Conservation (phyloP, 2,329 filamentous ascomycete species). For the Fusarium nanum region DNA sequence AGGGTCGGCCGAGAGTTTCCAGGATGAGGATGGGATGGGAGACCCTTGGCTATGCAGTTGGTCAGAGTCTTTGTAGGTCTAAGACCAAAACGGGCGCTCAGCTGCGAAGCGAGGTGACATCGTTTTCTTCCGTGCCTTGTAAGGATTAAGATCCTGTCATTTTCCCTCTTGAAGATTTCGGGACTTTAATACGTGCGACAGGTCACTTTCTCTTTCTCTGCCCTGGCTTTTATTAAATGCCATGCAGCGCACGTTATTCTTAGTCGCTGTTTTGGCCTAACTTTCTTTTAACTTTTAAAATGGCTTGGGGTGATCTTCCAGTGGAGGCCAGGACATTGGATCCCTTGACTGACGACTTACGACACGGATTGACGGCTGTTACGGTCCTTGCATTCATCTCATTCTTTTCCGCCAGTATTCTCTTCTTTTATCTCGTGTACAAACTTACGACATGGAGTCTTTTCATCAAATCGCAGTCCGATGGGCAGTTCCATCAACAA, state of each 20-base stretch:
- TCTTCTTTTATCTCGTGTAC: slow-evolving; percentile 50
- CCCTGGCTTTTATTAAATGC: neutral
- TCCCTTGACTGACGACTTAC: slow-evolving; percentile 38
- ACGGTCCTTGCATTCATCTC: slow-evolving; percentile 48
- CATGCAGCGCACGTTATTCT: neutral
- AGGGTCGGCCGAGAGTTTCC: neutral
- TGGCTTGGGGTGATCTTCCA: slow-evolving; percentile 44
- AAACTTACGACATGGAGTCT: slow-evolving; percentile 49
- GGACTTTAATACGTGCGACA: neutral
- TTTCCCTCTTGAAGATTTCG: neutral
- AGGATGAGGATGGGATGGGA: neutral
- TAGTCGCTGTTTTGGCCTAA: neutral
- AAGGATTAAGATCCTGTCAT: neutral
- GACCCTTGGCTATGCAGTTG: neutral
- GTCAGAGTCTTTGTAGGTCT: neutral
- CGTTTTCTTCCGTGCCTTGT: slow-evolving; percentile 13
- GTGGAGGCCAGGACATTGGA: slow-evolving; percentile 42
- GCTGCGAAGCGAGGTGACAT: slow-evolving; percentile 19
- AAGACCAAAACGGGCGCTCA: slow-evolving; percentile 1
- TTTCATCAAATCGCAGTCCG: slow-evolving; percentile 31
- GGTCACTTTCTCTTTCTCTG: neutral
- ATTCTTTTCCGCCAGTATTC: slow-evolving; percentile 45
- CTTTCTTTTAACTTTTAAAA: neutral
- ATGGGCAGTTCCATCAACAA: slow-evolving; percentile 14
- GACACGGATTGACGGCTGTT: slow-evolving; percentile 48